These are phyloP conservation scores for Arabidopsis arenosa DNA, from an alignment of 345 rosid species.

Conservation along the genomic window DNA sequence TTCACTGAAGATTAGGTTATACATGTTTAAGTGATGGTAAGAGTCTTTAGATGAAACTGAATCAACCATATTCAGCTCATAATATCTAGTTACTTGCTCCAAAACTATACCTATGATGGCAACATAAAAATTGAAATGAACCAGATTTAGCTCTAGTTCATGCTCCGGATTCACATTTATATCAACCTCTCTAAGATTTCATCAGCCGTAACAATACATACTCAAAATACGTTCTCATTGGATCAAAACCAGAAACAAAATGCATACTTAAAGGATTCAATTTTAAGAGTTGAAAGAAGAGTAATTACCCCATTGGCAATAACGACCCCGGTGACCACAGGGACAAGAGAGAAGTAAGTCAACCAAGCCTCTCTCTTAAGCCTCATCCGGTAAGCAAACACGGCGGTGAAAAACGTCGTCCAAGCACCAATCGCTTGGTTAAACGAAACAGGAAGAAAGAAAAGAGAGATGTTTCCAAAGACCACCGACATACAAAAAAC, in stretches of 20 bases:
- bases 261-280: not conserved
- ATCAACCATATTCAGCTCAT: constrained; percentile 13
- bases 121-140: not conserved
- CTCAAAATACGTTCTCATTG: not conserved
- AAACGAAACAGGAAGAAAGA: constrained; percentile 87
- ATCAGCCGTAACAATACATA: not conserved
- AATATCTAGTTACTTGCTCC: not conserved
- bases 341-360: constrained; percentile 84
- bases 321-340: constrained; percentile 94
- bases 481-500: constrained; percentile 97
- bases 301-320: constrained; percentile 95
- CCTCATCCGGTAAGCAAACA: constrained; percentile 91
- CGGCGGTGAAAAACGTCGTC: constrained; percentile 96
- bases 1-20: too few species aligned
- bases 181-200: constrained; percentile 11
- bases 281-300: not conserved
- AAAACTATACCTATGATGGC: not conserved
- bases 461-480: constrained; percentile 82
- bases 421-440: constrained; percentile 98
- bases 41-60: not conserved
- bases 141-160: constrained; percentile 1
- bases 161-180: not conserved
- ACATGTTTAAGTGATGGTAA: too few species aligned
- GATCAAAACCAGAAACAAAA: not conserved
- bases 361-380: constrained; percentile 95